phyloP scores from a whole-genome alignment of 306 rosid genomes.

The Gastrolobium villosum region DNA sequence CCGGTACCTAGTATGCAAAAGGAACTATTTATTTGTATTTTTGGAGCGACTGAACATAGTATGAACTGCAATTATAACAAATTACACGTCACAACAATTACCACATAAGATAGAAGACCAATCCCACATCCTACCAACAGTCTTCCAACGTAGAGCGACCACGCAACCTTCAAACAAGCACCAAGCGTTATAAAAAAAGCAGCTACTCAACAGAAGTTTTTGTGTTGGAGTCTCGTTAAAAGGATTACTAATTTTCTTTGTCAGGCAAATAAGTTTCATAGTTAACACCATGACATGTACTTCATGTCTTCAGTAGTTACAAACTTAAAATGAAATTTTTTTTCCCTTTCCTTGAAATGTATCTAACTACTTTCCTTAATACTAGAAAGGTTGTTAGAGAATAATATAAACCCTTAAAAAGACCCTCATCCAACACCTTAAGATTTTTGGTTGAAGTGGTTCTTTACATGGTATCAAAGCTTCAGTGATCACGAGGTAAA shows the following conservation, averaged over 20 bases:
- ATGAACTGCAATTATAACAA: conserved; percentile 30
- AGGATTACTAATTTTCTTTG: background rate
- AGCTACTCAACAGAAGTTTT: conserved; percentile 2
- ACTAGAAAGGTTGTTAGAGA: conserved; percentile 6
- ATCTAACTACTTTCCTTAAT: background rate
- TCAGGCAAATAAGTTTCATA: conserved; percentile 1
- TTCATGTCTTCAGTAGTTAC: conserved; percentile 10
- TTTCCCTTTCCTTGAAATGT: background rate
- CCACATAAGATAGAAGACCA: conserved; percentile 87
- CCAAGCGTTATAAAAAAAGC: conserved; percentile 11
- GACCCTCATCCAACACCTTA: too few species aligned
- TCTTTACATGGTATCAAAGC: too few species aligned
- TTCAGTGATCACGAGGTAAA: too few species aligned
- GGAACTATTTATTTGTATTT: conserved; percentile 5
- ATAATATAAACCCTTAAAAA: too few species aligned
- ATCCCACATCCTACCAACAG: conserved; percentile 85
- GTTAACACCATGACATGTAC: conserved; percentile 7
- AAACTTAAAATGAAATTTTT: conserved; percentile 22
- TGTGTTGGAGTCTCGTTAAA: background rate
- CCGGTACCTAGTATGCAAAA: conserved; percentile 64
- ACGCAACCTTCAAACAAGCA: conserved; percentile 68
- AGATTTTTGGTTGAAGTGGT: too few species aligned
- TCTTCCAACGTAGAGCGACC: conserved; percentile 87
- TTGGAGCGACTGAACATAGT: background rate
- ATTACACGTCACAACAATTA: conserved; percentile 47